Evolutionary conservation across 2,329 filamentous ascomycete species (phyloP), one percentile per base, ranked within the genome.

Genomic region (Chrysoporthe puriensis): DNA sequence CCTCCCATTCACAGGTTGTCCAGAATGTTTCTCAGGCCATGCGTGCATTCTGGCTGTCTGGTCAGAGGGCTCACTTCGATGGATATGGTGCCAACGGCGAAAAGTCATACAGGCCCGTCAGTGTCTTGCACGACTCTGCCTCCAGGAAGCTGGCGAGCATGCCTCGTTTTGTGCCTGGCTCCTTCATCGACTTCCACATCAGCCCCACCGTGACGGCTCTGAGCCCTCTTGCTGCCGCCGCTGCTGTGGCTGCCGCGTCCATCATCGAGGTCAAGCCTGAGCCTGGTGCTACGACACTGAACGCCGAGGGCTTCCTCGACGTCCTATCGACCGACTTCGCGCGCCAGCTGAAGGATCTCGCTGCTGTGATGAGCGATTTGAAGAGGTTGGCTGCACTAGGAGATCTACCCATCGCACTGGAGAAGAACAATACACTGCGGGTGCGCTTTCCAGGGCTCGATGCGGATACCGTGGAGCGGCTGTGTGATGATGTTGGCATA

Each of bases 11-110:
- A 1, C 93, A 98, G 77, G 93, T 98, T 59, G 88, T 98, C 63
- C 91, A 96, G 78, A 97, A 97, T 79, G 95, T 97, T n/a, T 97
- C 93, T 14, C 90, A 94, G 73, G 96, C 94, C 5, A 90, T 98
- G 75, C 89, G 96, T 64, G 94, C 94, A 14, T 97, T 99, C 80
- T 91, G 93, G 80, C 85, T 97, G n/a, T 94, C 92, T 0, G 96
- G 96, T 0, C 89, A 97, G 75, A 96, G 94, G 77, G 90, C 91
- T 11, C 91, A 92, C 67, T 97, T 94, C 73, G 92, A 97, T 76
- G 95, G 95, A 14, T 78, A 91, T 56, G 89, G 90, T 65, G 79
- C 87, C 18, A 88, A 85, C 13, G 94, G 94, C 57, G 89, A 94
- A 79, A 91, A 91, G 80, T 86, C 87, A 69, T 97, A 93, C 83